phyloP scores from a whole-genome alignment of 2,329 filamentous ascomycete species.

The Furcasterigmium sp. region DNA sequence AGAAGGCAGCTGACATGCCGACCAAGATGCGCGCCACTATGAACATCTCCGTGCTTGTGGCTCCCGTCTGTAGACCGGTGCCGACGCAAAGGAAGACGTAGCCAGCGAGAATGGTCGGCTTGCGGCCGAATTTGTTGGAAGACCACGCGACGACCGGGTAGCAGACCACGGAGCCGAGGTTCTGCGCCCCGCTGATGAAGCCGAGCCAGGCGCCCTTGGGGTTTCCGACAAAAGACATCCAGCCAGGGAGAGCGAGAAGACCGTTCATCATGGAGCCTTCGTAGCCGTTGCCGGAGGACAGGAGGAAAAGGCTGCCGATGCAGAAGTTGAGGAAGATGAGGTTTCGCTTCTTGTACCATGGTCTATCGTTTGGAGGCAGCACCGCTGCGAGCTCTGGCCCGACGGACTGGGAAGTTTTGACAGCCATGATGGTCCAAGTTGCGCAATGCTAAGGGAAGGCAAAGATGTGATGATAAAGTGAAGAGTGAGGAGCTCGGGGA shows the following conservation, averaged over 20 bases:
- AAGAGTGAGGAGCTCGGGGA: too few species aligned
- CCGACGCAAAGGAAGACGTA: conserved; percentile 3
- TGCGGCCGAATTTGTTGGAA: conserved; percentile 2
- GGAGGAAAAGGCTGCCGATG: conserved; percentile 6
- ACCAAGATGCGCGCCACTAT: conserved; percentile 24
- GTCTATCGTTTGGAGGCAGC: conserved; percentile 4
- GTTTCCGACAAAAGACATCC: conserved; percentile 7
- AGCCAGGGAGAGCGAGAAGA: conserved; percentile 6
- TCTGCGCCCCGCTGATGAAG: conserved; percentile 5
- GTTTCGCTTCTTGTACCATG: conserved; percentile 7
- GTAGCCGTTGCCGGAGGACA: conserved; percentile 9
- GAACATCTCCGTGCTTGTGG: conserved; percentile 18
- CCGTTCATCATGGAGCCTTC: conserved; percentile 12
- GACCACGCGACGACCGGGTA: conserved; percentile 5
- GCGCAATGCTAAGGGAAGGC: not conserved
- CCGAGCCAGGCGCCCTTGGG: conserved; percentile 6
- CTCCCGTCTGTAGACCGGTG: conserved; percentile 17
- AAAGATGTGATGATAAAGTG: too few species aligned
- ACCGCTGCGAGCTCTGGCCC: conserved; percentile 8
- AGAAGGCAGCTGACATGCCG: conserved; percentile 22
- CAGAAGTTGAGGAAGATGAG: conserved; percentile 10
- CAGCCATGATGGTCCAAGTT: not conserved
- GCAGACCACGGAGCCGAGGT: conserved; percentile 1
- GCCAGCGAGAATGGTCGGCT: conserved; percentile 1
- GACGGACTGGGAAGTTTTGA: conserved; percentile 6